Percentiles rank a stretch among this genome's conserved stretches.
Conservation (phyloP, 768 basidiomycete species). For the Inosperma sp. region DNA sequence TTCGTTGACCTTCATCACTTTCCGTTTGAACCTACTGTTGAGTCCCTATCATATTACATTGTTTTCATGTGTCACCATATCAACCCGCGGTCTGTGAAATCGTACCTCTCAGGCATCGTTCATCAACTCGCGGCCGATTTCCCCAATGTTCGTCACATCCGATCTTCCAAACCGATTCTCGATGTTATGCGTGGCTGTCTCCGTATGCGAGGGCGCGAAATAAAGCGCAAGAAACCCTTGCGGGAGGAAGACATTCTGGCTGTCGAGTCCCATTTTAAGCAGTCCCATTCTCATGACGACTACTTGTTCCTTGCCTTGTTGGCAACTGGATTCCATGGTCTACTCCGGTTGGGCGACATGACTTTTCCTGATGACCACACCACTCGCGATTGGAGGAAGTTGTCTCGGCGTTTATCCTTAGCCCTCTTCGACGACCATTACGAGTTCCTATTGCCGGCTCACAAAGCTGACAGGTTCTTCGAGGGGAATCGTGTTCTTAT, state of each 20-base stretch:
- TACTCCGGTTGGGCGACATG: too few relatives aligned
- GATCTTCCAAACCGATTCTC: slow-evolving; percentile 1
- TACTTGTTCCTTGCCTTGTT: slow-evolving; percentile 28
- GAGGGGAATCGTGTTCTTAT: neutral
- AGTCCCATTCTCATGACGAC: slow-evolving; percentile 18
- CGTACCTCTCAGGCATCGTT: slow-evolving; percentile 36
- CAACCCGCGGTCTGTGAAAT: too few relatives aligned
- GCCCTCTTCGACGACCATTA: neutral
- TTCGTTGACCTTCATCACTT: too few relatives aligned
- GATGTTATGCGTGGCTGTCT: too few relatives aligned
- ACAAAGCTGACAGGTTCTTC: too few relatives aligned
- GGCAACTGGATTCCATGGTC: slow-evolving; percentile 21
- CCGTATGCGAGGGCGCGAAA: neutral
- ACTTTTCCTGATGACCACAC: slow-evolving; percentile 6
- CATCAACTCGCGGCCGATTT: slow-evolving; percentile 29
- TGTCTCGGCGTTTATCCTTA: neutral
- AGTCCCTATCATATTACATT: too few relatives aligned
- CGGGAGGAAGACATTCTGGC: slow-evolving; percentile 9
- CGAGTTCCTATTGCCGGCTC: neutral
- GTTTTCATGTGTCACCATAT: too few relatives aligned
- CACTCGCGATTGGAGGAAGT: neutral
- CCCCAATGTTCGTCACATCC: slow-evolving; percentile 22
- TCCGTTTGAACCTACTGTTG: too few relatives aligned
- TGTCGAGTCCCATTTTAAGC: neutral
- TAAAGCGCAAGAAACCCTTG: slow-evolving; percentile 19